A percentile compares a stretch with the other conserved stretches of the same genome.
Evolutionary conservation across 345 rosid species (phyloP).

Genomic region (Eucalyptus curtisii): DNA sequence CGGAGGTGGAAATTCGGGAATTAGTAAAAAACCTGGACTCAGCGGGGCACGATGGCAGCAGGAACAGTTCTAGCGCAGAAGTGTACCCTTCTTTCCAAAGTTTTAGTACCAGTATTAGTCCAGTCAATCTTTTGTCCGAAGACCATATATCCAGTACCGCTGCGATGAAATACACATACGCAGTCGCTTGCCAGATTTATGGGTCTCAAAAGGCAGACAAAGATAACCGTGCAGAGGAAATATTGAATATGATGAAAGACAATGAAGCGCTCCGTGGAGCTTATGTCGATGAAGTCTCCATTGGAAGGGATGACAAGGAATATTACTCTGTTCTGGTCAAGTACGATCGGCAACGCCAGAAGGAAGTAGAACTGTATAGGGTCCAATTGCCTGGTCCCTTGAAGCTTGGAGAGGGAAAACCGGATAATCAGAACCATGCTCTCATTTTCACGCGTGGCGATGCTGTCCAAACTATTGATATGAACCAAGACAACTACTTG

Average conservation of each 20-base stretch:
- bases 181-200: slow-evolving; percentile 86
- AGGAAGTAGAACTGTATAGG: slow-evolving; percentile 84
- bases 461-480: slow-evolving; percentile 91
- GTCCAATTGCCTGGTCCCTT: slow-evolving; percentile 85
- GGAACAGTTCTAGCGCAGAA: background rate
- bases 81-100: slow-evolving; percentile 26
- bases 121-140: slow-evolving; percentile 38
- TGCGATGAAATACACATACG: slow-evolving; percentile 76
- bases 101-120: slow-evolving; percentile 41
- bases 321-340: slow-evolving; percentile 89
- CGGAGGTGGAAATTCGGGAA: slow-evolving; percentile 73
- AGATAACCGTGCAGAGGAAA: slow-evolving; percentile 76
- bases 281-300: slow-evolving; percentile 72
- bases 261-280: slow-evolving; percentile 93
- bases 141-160: slow-evolving; percentile 68
- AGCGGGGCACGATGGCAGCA: slow-evolving; percentile 24
- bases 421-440: slow-evolving; percentile 96
- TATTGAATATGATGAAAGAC: slow-evolving; percentile 54
- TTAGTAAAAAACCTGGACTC: slow-evolving; percentile 54
- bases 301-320: slow-evolving; percentile 48
- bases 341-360: slow-evolving; percentile 52
- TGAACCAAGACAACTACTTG: slow-evolving; percentile 93
- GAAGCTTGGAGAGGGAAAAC: slow-evolving; percentile 97
- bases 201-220: slow-evolving; percentile 76
- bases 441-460: slow-evolving; percentile 85